Base-by-base conservation (phyloP, 1,139 yeast genomes). In the Trichomonascaceae sp. region DNA sequence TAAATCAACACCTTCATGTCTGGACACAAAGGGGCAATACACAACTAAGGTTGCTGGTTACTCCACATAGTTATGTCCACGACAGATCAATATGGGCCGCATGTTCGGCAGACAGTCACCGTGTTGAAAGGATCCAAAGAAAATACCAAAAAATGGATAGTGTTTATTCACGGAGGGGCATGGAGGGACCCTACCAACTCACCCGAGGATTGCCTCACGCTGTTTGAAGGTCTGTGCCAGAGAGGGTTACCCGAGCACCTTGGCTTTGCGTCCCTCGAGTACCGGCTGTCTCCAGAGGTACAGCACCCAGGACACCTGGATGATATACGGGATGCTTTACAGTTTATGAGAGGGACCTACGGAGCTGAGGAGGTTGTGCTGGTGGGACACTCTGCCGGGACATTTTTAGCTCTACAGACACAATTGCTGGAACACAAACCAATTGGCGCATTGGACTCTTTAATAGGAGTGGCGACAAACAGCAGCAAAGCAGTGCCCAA, bases 141-240 rank as follows among this genome's bases (percentile, higher is more conserved):
- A n/a, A n/a, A n/a, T n/a, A n/a, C n/a, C n/a, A n/a, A n/a, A n/a
- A 26, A 26, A 18, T 59, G 62, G 62, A 39, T 57, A 4, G 45
- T 82, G 1, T 74, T 72, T 43, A 67, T 84, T 26, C 94, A 84
- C 52, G 94, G 94, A 0, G 95, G 95, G 0, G 93, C 89, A 0
- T 84, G 94, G 94, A 60, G 81, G 43, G 93, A 80, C 48, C 73
- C 75, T 0, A 52, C 43, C 2, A 76, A 77, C 49, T 72, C 81
- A 0, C 67, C 54, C 32, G 57, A 63, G 30, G 92, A 79, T 48
- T 74, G 72, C 37, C 58, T 59, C 13, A 47, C 48, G 3, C 47
- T 77, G 37, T 52, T 63, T 2, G 37, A 33, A 2, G 17, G 31
- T 4, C 38, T 56, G 9, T n/a, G n/a, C n/a, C n/a, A n/a, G n/a